Evolutionary conservation across 176 grass and related monocot genomes (phyloP).

Genomic region (Canna indica): DNA sequence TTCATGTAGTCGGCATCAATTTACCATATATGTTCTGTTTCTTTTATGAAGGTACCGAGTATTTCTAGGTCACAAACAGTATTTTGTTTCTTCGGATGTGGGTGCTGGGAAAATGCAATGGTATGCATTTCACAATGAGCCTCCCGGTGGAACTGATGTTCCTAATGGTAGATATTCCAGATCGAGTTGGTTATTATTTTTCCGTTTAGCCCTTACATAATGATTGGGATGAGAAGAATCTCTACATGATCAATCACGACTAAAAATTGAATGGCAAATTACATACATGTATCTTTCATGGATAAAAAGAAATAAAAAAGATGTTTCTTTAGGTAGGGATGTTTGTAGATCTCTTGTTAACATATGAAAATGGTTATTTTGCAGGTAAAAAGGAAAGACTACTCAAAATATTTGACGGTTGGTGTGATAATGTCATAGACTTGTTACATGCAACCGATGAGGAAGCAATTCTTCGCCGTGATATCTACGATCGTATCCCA

Average conservation of each 20-base stretch:
- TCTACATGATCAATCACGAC: too few relatives aligned
- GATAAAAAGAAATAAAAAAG: too few relatives aligned
- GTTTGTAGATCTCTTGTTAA: slow-evolving; percentile 8
- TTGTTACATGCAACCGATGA: slow-evolving; percentile 82
- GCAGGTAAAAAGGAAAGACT: slow-evolving; percentile 82
- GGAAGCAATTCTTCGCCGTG: slow-evolving; percentile 70
- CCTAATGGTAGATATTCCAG: slow-evolving; percentile 54
- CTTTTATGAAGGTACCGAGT: slow-evolving; percentile 59
- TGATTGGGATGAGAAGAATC: too few relatives aligned
- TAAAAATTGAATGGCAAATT: too few relatives aligned
- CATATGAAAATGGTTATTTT: slow-evolving; percentile 13
- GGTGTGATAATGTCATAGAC: slow-evolving; percentile 91
- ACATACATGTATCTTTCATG: too few relatives aligned
- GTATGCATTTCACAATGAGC: slow-evolving; percentile 96
- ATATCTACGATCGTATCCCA: slow-evolving; percentile 86
- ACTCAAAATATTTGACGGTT: slow-evolving; percentile 85
- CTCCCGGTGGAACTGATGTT: slow-evolving; percentile 72
- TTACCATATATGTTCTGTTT: not conserved
- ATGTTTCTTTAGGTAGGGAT: too few relatives aligned
- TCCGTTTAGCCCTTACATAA: too few relatives aligned
- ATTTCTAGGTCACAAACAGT: slow-evolving; percentile 97
- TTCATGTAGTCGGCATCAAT: too few relatives aligned
- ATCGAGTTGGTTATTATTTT: not conserved
- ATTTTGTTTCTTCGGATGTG: slow-evolving; percentile 97
- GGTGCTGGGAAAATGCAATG: slow-evolving; percentile 99